Evolutionary conservation across 768 basidiomycete species (phyloP).

Genomic region (Glaciozyma antarctica): DNA sequence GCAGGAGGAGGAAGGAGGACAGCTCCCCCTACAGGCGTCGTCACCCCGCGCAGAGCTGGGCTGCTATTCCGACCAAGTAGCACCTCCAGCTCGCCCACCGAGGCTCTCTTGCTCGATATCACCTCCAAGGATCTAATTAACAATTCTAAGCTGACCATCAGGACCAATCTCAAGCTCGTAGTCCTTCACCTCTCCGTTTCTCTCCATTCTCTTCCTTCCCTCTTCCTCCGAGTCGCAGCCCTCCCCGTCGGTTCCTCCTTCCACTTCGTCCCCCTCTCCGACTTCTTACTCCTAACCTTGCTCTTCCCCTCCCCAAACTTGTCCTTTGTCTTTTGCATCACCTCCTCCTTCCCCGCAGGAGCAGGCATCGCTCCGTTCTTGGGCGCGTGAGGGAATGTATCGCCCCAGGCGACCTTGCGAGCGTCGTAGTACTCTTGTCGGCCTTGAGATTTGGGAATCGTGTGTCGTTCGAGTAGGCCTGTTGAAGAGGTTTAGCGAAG

Average conservation of each 20-base stretch:
- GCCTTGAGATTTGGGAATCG: slow-evolving; percentile 87
- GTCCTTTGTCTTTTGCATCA: slow-evolving; percentile 3
- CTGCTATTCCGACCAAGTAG: no score
- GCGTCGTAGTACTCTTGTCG: slow-evolving; percentile 92
- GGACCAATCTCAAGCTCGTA: slow-evolving; percentile 17
- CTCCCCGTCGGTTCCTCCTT: slow-evolving; percentile 5
- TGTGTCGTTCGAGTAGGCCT: slow-evolving; percentile 88
- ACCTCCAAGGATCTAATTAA: neutral
- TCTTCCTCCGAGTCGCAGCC: slow-evolving; percentile 3
- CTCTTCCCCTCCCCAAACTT: slow-evolving; percentile 20
- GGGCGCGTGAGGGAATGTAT: slow-evolving; percentile 81
- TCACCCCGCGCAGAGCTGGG: no score
- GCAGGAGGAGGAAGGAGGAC: no score
- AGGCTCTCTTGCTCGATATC: no score
- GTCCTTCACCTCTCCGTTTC: slow-evolving; percentile 5
- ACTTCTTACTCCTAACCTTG: slow-evolving; percentile 23
- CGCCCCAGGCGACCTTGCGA: slow-evolving; percentile 86
- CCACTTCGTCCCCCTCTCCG: slow-evolving; percentile 10
- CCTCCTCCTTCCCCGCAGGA: neutral
- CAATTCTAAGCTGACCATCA: slow-evolving; percentile 13
- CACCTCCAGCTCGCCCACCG: no score
- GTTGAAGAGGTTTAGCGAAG: neutral
- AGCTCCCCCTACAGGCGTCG: no score
- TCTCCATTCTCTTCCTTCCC: neutral
- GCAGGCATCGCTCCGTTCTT: slow-evolving; percentile 43